phyloP scores from a whole-genome alignment of 805 yeast genomes.

The Saturnispora mendoncae region DNA sequence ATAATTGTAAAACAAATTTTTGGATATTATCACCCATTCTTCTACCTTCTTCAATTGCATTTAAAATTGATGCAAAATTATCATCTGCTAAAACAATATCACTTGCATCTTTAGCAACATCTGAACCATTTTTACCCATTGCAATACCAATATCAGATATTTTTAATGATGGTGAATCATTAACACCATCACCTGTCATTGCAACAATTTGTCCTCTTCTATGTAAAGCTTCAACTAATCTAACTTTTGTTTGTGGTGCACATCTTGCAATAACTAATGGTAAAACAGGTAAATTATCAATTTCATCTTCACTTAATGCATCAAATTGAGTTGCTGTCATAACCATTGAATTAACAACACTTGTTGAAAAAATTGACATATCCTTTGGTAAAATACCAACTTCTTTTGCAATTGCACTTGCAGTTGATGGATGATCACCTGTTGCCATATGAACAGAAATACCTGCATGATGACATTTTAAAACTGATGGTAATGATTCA shows the following conservation, averaged over 20 bases:
- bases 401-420: conserved; percentile 70
- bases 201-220: conserved; percentile 58
- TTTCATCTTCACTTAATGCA: conserved; percentile 46
- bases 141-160: conserved; percentile 78
- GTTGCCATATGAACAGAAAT: conserved; percentile 75
- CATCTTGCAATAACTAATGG: conserved; percentile 78
- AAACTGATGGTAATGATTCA: conserved; percentile 59
- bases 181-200: conserved; percentile 82
- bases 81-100: conserved; percentile 71
- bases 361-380: conserved; percentile 43
- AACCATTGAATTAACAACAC: conserved; percentile 55
- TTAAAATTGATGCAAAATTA: conserved; percentile 65
- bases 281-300: conserved; percentile 55
- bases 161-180: conserved; percentile 71
- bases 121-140: conserved; percentile 75
- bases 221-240: conserved; percentile 71
- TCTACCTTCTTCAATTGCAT: conserved; percentile 74
- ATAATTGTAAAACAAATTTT: conserved; percentile 64
- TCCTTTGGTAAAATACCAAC: conserved; percentile 67
- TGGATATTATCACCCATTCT: conserved; percentile 73
- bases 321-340: conserved; percentile 73
- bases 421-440: conserved; percentile 76
- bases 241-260: conserved; percentile 74
- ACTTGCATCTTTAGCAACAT: conserved; percentile 78
- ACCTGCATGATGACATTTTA: conserved; percentile 63